A percentile compares a stretch with the other conserved stretches of the same genome.
phyloP scores from a whole-genome alignment of 1,284 basidiomycete genomes.

The Erythrobasidium hasegawianum region DNA sequence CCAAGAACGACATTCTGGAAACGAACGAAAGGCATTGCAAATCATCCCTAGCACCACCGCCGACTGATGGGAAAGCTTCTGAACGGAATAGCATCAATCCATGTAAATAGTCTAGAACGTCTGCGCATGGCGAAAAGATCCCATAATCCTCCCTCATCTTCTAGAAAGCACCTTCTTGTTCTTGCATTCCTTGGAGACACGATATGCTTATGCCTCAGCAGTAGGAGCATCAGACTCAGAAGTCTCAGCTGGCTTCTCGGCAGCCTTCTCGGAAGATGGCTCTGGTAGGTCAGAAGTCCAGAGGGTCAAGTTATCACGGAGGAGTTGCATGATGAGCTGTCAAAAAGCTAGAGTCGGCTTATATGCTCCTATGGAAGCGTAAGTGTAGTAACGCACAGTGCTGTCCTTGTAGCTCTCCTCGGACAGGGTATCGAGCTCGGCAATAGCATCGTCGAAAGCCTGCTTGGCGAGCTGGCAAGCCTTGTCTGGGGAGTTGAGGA shows the following conservation, averaged over 20 bases:
- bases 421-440: constrained; percentile 54
- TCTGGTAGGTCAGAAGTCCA: constrained; percentile 46
- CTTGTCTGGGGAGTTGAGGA: constrained; percentile 54
- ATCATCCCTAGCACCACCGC: no score
- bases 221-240: constrained; percentile 8
- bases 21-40: no score
- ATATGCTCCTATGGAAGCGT: no score
- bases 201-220: not conserved
- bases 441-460: constrained; percentile 55
- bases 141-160: no score
- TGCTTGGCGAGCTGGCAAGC: constrained; percentile 52
- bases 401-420: constrained; percentile 55
- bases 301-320: constrained; percentile 54
- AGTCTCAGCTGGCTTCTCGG: not conserved
- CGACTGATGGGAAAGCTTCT: no score
- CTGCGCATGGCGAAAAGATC: no score
- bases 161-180: no score
- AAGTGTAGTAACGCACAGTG: constrained; percentile 37
- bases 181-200: no score
- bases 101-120: no score
- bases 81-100: no score
- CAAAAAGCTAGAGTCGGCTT: not conserved
- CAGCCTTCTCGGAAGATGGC: constrained; percentile 4
- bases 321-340: constrained; percentile 52
- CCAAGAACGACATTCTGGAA: no score